These are phyloP conservation scores for Xerophyta viscosa DNA, from an alignment of 106 monocot species.

Conservation along the genomic window DNA sequence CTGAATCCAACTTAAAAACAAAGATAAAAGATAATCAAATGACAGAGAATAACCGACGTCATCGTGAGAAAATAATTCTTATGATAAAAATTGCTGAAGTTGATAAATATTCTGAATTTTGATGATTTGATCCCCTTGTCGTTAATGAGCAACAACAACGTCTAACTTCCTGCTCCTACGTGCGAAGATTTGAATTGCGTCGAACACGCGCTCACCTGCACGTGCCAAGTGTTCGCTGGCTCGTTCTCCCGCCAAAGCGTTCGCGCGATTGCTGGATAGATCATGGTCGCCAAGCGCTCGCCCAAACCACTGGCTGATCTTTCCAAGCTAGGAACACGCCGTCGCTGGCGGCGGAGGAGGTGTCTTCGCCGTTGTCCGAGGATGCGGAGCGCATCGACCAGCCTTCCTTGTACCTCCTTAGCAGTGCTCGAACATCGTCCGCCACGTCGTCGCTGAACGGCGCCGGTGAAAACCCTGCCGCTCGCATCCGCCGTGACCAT, in stretches of 20 bases:
- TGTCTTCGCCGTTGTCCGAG: constrained; percentile 7
- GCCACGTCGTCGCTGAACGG: constrained; percentile 64
- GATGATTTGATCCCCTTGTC: too few relatives aligned
- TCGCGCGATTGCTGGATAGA: background rate
- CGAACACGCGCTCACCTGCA: constrained; percentile 17
- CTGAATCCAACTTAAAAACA: too few relatives aligned
- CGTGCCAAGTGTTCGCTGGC: constrained; percentile 15
- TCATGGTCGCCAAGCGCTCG: constrained; percentile 61
- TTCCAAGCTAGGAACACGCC: constrained; percentile 68
- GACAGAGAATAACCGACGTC: constrained; percentile 2
- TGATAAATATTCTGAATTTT: too few relatives aligned
- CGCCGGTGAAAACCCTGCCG: constrained; percentile 42
- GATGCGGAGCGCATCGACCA: constrained; percentile 41
- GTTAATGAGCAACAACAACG: too few relatives aligned
- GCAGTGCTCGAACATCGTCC: constrained; percentile 63
- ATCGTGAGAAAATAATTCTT: background rate
- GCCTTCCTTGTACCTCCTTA: constrained; percentile 63
- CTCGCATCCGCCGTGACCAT: constrained; percentile 48
- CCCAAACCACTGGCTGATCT: constrained; percentile 73
- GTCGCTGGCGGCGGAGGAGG: constrained; percentile 9
- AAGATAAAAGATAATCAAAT: too few relatives aligned
- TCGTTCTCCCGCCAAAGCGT: constrained; percentile 22
- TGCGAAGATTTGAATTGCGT: too few relatives aligned
- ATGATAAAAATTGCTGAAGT: background rate
- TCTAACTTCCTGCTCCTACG: too few relatives aligned